These are phyloP conservation scores for Rutstroemia sydowiana DNA, from an alignment of 2,329 filamentous ascomycete species.

Conservation along the genomic window DNA sequence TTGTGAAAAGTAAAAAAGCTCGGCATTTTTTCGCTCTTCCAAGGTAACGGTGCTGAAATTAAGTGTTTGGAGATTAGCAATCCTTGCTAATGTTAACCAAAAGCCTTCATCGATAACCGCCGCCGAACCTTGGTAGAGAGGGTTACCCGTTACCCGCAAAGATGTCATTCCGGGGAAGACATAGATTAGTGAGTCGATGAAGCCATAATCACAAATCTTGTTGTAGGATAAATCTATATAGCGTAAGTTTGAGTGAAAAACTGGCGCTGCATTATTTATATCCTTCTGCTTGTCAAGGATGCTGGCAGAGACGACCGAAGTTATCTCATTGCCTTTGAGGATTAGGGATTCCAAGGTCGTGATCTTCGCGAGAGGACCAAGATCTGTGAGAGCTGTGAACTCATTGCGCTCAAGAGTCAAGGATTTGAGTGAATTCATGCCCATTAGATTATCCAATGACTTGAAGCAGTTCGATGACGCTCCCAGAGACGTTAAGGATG, in stretches of 20 bases:
- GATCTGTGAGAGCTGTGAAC: conserved; percentile 51
- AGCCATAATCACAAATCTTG: conserved; percentile 59
- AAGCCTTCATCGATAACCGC: conserved; percentile 69
- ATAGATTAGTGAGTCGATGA: conserved; percentile 60
- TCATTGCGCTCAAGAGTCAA: conserved; percentile 67
- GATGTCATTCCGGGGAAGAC: conserved; percentile 67
- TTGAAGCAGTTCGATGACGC: conserved; percentile 53
- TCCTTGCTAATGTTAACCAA: conserved; percentile 77
- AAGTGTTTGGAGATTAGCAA: conserved; percentile 58
- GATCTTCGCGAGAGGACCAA: conserved; percentile 47
- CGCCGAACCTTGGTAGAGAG: conserved; percentile 55
- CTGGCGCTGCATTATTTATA: background rate
- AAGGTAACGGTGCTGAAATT: conserved; percentile 67
- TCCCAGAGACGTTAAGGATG: conserved; percentile 41
- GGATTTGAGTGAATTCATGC: conserved; percentile 40
- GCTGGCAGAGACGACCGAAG: conserved; percentile 42
- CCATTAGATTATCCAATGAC: conserved; percentile 37
- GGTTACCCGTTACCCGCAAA: conserved; percentile 79
- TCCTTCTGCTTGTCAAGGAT: background rate
- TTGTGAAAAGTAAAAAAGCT: conserved; percentile 85
- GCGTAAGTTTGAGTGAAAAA: conserved; percentile 21
- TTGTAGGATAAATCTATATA: conserved; percentile 73
- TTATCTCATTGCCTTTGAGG: conserved; percentile 73
- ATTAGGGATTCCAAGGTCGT: conserved; percentile 51
- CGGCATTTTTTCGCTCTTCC: conserved; percentile 76